These are phyloP conservation scores for Suillus occidentalis DNA, from an alignment of 768 basidiomycete genomes.

Conservation along the genomic window DNA sequence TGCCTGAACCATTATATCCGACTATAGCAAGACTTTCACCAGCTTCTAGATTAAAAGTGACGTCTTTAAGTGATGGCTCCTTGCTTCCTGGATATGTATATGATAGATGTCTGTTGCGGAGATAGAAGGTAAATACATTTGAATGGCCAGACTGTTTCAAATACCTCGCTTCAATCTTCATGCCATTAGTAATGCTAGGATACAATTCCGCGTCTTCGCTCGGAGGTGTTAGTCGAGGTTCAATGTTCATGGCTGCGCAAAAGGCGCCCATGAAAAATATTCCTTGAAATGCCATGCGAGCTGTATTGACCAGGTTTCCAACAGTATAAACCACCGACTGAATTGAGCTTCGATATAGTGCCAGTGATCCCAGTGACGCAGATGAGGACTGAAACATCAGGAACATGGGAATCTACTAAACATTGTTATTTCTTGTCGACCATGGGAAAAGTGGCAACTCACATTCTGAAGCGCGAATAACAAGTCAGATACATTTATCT, in stretches of 20 bases:
- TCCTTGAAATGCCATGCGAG: conserved; percentile 78
- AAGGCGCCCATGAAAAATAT: conserved; percentile 89
- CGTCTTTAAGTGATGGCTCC: conserved; percentile 65
- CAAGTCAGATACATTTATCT: conserved; percentile 64
- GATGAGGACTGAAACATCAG: conserved; percentile 71
- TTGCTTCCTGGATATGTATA: conserved; percentile 80
- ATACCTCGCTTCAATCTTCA: conserved; percentile 71
- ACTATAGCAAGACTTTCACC: conserved; percentile 87
- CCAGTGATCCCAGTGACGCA: conserved; percentile 77
- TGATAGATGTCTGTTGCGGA: conserved; percentile 49
- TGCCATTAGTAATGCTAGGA: conserved; percentile 50
- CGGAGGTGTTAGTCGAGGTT: conserved; percentile 64
- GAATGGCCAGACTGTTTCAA: conserved; percentile 20
- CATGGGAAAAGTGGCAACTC: conserved; percentile 27
- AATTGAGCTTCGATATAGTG: conserved; percentile 77
- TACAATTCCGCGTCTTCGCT: conserved; percentile 53
- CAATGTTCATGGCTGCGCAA: conserved; percentile 70
- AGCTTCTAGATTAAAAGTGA: conserved; percentile 67
- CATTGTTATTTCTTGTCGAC: conserved; percentile 14
- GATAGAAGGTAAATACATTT: conserved; percentile 11
- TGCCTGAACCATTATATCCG: conserved; percentile 81
- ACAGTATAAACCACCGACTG: conserved; percentile 69
- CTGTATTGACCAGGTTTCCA: conserved; percentile 59
- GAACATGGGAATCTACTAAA: conserved; percentile 67
- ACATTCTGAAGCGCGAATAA: conserved; percentile 71